A percentile compares a stretch with the other conserved stretches of the same genome.
Evolutionary conservation across 2,329 filamentous ascomycete genomes (phyloP).

Genomic region (Fusarium pseudocircinatum): DNA sequence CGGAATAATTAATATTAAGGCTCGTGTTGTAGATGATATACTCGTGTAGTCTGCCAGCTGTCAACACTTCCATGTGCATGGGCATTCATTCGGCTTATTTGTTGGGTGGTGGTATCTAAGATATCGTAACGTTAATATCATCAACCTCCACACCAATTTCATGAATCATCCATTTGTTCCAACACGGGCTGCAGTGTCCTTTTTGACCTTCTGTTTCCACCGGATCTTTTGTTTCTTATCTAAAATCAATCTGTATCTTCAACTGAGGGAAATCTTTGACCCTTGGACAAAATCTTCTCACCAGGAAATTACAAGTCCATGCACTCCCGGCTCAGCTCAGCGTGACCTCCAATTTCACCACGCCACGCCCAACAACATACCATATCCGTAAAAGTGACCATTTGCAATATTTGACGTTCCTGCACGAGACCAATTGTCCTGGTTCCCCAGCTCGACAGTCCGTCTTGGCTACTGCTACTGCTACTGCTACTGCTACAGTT

Average conservation of each 20-base stretch:
- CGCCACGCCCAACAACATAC: constrained; percentile 33
- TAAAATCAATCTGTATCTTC: background rate
- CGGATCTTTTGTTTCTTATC: background rate
- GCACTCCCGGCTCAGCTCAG: constrained; percentile 26
- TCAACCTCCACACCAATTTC: constrained; percentile 8
- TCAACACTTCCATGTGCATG: constrained; percentile 1
- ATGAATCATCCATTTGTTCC: constrained; percentile 35
- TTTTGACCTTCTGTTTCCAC: background rate
- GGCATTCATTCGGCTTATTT: background rate
- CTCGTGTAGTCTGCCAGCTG: background rate
- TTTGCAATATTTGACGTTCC: constrained; percentile 13
- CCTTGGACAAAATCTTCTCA: background rate
- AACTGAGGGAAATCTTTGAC: constrained; percentile 7
- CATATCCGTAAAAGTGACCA: constrained; percentile 21
- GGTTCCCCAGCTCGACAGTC: background rate
- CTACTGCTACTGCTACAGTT: background rate
- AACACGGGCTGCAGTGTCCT: background rate
- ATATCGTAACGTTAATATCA: constrained; percentile 32
- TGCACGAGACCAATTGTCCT: constrained; percentile 19
- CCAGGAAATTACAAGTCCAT: constrained; percentile 36
- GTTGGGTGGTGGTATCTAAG: background rate
- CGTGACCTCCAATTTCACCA: constrained; percentile 32
- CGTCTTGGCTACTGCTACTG: too few relatives aligned
- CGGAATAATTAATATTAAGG: background rate
- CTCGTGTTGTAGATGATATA: background rate